These are phyloP conservation scores for Yarrowia phangngaensis DNA, from an alignment of 805 yeast species.

Conservation along the genomic window DNA sequence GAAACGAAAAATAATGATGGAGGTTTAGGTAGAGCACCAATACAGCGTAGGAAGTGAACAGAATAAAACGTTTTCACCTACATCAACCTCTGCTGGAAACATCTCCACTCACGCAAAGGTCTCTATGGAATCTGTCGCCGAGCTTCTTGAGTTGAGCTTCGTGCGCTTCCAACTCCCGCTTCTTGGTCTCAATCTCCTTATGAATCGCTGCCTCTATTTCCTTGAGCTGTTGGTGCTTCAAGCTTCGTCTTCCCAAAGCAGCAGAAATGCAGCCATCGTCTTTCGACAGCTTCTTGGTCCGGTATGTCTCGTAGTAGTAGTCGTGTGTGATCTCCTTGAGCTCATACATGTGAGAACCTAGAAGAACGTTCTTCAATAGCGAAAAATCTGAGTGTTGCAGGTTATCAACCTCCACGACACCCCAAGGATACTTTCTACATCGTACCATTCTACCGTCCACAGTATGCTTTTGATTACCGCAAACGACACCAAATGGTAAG, in stretches of 20 bases:
- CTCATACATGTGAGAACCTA: constrained; percentile 63
- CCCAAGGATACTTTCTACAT: constrained; percentile 65
- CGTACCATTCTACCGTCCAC: constrained; percentile 43
- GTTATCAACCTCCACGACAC: constrained; percentile 49
- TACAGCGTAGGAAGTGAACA: no score
- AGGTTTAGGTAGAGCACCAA: no score
- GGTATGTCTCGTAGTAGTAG: constrained; percentile 46
- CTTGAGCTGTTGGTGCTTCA: constrained; percentile 31
- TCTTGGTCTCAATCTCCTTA: constrained; percentile 35
- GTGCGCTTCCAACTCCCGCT: constrained; percentile 34
- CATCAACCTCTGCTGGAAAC: constrained; percentile 10
- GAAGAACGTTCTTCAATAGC: constrained; percentile 60
- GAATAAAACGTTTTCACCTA: no score
- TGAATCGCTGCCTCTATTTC: constrained; percentile 35
- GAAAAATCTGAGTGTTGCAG: constrained; percentile 40
- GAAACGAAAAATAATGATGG: no score
- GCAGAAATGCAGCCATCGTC: constrained; percentile 26
- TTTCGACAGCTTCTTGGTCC: constrained; percentile 66
- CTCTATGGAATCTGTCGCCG: not conserved
- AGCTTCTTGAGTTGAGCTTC: constrained; percentile 35
- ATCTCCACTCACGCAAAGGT: not conserved
- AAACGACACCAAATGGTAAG: constrained; percentile 61
- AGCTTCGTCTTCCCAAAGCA: constrained; percentile 28
- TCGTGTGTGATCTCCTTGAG: constrained; percentile 73
- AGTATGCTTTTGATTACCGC: constrained; percentile 46